Evolutionary conservation across 768 basidiomycete genomes (phyloP), one percentile per base, ranked within the genome.

Genomic region (Rhizopogon vesiculosus): DNA sequence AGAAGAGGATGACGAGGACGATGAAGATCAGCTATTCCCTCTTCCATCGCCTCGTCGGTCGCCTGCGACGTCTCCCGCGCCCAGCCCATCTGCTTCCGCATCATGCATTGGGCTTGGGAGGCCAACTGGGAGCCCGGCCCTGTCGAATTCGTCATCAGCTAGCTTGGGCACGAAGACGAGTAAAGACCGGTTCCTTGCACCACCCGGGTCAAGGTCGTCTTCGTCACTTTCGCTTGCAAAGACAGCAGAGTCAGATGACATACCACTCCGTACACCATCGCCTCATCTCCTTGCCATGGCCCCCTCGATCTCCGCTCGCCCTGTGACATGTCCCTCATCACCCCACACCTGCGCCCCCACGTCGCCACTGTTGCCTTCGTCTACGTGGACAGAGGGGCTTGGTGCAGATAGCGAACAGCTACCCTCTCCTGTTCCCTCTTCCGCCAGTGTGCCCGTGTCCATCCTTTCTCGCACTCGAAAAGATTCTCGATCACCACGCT

Each of bases 11-110:
- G 75, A 77, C 46, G 82, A 83, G 61, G 83, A 83, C 33, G 77
- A 82, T 51, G 82, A 84, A 57, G 74, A 76, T 12, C 77, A 80
- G 53, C 64, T 85, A 1, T 85, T 83, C 63, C 81, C 81, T 1
- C 72, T 86, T 19, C 85, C 84, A 8, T 81, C 82, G 2, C 83
- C 84, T 7, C 72, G 77, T 43, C 78, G 84, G 8, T 76, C 80
- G 0, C 84, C 84, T 1, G 69, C 62, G n/a, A 57, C 64, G 2
- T 79, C 78, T 1, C 75, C 76, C 0, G 48, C 60, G 2, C 66
- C 72, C 0, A 80, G 69, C 25, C 66, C 73, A 1, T 54, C 56
- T 2, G 66, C 63, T n/a, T 74, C 72, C 2, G 9, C 56, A 7
- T 71, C 66, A 1, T 71, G 66, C 3, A 59, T 69, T 28, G 51